phyloP scores from a whole-genome alignment of 2,329 filamentous ascomycete species.

The Pestalotiopsis sp. region DNA sequence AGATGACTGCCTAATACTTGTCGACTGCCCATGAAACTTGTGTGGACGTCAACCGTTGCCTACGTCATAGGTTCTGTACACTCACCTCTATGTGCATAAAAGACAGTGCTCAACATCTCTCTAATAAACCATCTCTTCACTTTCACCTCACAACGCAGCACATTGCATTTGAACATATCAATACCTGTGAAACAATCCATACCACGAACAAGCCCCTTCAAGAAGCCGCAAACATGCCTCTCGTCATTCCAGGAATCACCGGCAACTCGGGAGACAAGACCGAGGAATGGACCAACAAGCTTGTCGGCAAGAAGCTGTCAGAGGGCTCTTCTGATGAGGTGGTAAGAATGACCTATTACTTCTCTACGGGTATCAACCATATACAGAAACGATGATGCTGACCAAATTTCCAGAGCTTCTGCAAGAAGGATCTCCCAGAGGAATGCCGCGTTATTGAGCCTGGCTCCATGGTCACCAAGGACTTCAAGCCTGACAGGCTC shows the following conservation, averaged over 20 bases:
- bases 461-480: constrained; percentile 60
- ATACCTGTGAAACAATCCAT: background rate
- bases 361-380: too few species aligned
- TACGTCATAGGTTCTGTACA: constrained; percentile 7
- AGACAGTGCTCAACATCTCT: background rate
- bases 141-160: background rate
- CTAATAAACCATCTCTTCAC: background rate
- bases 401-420: constrained; percentile 52
- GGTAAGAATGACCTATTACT: constrained; percentile 38
- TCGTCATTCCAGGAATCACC: constrained; percentile 63
- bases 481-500: constrained; percentile 55
- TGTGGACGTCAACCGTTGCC: constrained; percentile 1
- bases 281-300: constrained; percentile 63
- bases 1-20: constrained; percentile 4
- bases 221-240: constrained; percentile 58
- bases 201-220: constrained; percentile 8
- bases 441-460: constrained; percentile 59
- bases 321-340: constrained; percentile 54
- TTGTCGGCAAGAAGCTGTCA: constrained; percentile 65
- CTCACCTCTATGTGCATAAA: background rate
- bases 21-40: constrained; percentile 8
- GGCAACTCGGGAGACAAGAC: constrained; percentile 45
- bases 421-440: constrained; percentile 61
- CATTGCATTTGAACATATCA: background rate
- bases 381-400: too few species aligned